Base-by-base conservation (phyloP, 495 filamentous ascomycete species). In the Penicillium chermesinum region DNA sequence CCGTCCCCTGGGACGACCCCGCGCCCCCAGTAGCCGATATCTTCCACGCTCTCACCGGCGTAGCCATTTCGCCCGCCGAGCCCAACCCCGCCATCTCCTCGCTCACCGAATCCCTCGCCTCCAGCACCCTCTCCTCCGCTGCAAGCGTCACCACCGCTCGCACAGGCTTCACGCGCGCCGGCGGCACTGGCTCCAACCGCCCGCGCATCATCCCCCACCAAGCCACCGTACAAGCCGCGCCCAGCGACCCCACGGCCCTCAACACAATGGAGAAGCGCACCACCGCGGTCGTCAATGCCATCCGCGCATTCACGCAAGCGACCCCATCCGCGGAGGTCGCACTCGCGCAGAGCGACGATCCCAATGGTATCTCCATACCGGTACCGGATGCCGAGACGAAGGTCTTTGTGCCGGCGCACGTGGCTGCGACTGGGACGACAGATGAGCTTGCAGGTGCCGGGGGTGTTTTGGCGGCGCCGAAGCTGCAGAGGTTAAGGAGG, bases 241-340 rank as follows among this genome's bases (percentile, higher is more conserved):
- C 86, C 20, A 78, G 82, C 0, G 82, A 85, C 54, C 79, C 86
- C 8, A 82, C 87, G 54, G 91, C 91, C 37, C 76, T 98, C 22
- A 89, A 96, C 62, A 79, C 84, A 48, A 78, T 96, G 30, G 91
- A 96, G 58, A 84, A 84, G 46, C 79, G 79, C 41, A 96, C 91
- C 12, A 88, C 93, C 49, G 87, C 86, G 14, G 79, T 97, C 14
- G 74, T 97, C 9, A 76, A 80, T 46, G 70, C 73, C n/a, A 81
- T 98, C 25, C 69, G 89, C 37, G 77, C 82, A 30, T 88, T 82
- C 37, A 71, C 70, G 1, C 62, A 60, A 34, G 21, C 55, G 1
- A 59, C 64, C 8, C 69, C 71, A 7, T 72, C 71, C 12, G 71
- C 70, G 0, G 65, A 71, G 14, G 55, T 59, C 0, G 64, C 70